Evolutionary conservation across 2,329 filamentous ascomycete genomes (phyloP).

Genomic region (Raffaelea ambrosiae): DNA sequence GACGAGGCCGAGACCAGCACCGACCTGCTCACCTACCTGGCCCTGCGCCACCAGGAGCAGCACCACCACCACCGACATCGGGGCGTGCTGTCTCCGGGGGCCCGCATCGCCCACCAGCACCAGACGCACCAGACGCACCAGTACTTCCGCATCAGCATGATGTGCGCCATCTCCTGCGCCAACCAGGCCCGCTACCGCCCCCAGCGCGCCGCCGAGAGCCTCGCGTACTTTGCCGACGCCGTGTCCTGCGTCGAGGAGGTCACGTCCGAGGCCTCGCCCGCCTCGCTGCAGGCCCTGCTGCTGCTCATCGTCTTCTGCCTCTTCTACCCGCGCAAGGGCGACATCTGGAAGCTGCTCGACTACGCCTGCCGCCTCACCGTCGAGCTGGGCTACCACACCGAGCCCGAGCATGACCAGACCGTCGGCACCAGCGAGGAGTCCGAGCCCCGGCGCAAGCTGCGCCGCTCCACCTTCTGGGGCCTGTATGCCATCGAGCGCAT

Average conservation of each 20-base stretch:
- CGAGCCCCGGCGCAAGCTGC: conserved; percentile 7
- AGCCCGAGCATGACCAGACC: conserved; percentile 13
- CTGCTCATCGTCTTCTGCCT: conserved; percentile 12
- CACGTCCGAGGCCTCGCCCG: conserved; percentile 10
- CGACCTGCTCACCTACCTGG: conserved; percentile 16
- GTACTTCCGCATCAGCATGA: conserved; percentile 23
- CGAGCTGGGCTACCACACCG: conserved; percentile 24
- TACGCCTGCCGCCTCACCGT: conserved; percentile 14
- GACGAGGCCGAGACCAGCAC: conserved; percentile 15
- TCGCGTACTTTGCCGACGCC: conserved; percentile 10
- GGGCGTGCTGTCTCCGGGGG: background rate
- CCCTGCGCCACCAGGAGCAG: conserved; percentile 11
- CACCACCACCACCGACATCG: background rate
- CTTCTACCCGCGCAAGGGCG: conserved; percentile 12
- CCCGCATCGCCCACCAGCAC: background rate
- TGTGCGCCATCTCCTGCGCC: conserved; percentile 21
- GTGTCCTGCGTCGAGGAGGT: conserved; percentile 12
- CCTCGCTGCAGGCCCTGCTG: conserved; percentile 11
- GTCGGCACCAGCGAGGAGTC: background rate
- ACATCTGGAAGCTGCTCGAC: conserved; percentile 14
- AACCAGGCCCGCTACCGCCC: conserved; percentile 19
- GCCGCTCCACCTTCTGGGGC: conserved; percentile 22
- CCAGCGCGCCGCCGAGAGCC: conserved; percentile 7
- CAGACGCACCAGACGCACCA: conserved; percentile 18
- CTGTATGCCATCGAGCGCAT: conserved; percentile 26